Percentiles rank a stretch among this genome's conserved stretches.
Evolutionary conservation across 2,329 filamentous ascomycete species (phyloP).

Genomic region (Akanthomyces muscarius): DNA sequence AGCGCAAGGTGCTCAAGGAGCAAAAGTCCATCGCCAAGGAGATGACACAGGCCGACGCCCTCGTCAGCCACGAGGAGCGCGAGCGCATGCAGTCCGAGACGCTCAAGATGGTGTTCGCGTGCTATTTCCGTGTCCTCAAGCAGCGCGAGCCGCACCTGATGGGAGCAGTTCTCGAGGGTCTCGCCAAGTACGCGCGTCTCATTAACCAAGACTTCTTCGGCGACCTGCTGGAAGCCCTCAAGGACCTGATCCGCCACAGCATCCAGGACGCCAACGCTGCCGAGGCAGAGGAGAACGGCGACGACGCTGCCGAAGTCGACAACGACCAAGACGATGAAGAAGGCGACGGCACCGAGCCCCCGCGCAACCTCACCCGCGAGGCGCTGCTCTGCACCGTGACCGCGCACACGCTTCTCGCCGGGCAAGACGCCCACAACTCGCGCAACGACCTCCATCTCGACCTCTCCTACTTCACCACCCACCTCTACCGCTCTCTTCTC

Average conservation of each 20-base stretch:
- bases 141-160: constrained; percentile 76
- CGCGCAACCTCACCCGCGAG: constrained; percentile 77
- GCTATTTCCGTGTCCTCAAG: constrained; percentile 93
- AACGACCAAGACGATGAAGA: constrained; percentile 40
- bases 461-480: constrained; percentile 89
- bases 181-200: constrained; percentile 89
- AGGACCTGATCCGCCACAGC: constrained; percentile 81
- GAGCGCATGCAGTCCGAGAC: constrained; percentile 95
- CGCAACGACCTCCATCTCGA: constrained; percentile 80
- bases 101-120: constrained; percentile 89
- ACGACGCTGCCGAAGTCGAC: constrained; percentile 38
- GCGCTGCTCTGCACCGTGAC: constrained; percentile 92
- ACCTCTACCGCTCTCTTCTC: constrained; percentile 84
- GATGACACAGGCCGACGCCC: constrained; percentile 85
- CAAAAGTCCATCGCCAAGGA: constrained; percentile 87
- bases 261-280: constrained; percentile 51
- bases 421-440: constrained; percentile 86
- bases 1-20: constrained; percentile 79
- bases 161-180: constrained; percentile 92
- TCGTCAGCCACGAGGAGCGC: constrained; percentile 86
- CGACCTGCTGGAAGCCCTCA: constrained; percentile 87
- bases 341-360: constrained; percentile 36
- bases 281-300: constrained; percentile 40
- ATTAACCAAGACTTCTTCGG: constrained; percentile 99
- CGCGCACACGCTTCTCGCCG: constrained; percentile 91